A percentile compares a stretch with the other conserved stretches of the same genome.
Evolutionary conservation across 2,329 filamentous ascomycete species (phyloP).

Genomic region (Botrytis galanthina): DNA sequence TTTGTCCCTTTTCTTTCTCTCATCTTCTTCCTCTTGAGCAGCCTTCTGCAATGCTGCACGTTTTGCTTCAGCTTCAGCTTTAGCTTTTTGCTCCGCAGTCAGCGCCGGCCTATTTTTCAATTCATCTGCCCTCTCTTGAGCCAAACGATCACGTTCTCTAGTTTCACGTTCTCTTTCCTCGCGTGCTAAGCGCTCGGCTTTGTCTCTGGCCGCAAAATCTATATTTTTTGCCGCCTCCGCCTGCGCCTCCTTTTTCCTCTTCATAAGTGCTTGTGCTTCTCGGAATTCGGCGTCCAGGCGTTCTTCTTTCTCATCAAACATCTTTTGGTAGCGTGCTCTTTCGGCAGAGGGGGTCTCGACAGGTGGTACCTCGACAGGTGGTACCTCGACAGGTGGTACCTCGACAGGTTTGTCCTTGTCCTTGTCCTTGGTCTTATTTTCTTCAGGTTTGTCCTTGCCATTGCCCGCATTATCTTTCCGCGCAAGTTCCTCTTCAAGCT

Average conservation of each 20-base stretch:
- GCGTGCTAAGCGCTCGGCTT: neutral
- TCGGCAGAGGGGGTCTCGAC: neutral
- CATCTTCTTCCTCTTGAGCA: neutral
- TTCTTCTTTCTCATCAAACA: neutral
- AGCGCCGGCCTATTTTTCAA: too few species aligned
- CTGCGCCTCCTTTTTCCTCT: neutral
- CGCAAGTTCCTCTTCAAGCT: neutral
- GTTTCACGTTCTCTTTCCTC: neutral
- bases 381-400: neutral
- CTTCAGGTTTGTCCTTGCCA: neutral
- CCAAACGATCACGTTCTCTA: neutral
- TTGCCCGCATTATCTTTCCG: neutral
- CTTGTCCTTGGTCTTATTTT: neutral
- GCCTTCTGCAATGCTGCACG: neutral
- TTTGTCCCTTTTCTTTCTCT: neutral
- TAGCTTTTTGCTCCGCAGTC: neutral
- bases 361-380: neutral
- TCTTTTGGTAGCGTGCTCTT: neutral
- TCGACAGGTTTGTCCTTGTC: neutral
- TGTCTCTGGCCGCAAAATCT: neutral
- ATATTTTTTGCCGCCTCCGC: neutral
- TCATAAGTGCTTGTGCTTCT: neutral
- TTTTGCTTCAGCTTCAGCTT: neutral
- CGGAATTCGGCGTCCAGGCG: fast-evolving
- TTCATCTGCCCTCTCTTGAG: neutral